These are phyloP conservation scores for Pontederia paniculata DNA, from an alignment of 176 grass and related monocot species.

Conservation along the genomic window DNA sequence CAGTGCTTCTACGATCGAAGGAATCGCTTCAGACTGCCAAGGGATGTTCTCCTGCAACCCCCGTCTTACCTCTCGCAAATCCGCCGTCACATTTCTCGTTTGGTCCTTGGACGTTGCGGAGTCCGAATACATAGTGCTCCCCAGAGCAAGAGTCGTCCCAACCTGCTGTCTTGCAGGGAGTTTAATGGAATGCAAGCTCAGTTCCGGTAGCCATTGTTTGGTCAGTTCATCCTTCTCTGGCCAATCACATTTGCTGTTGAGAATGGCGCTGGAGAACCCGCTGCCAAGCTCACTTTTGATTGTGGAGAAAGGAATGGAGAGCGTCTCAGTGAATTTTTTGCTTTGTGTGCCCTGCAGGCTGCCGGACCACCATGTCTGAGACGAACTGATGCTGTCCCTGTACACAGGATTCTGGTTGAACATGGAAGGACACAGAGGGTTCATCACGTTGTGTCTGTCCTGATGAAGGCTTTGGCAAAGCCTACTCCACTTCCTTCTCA, in stretches of 20 bases:
- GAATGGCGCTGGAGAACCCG: not conserved
- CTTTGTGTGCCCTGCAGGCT: slow-evolving; percentile 16
- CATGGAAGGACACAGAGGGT: slow-evolving; percentile 21
- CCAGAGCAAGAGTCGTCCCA: slow-evolving; percentile 30
- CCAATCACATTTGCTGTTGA: not conserved
- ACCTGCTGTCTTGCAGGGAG: slow-evolving; percentile 22
- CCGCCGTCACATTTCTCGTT: slow-evolving; percentile 13
- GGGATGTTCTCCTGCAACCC: slow-evolving; percentile 49
- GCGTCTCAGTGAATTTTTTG: slow-evolving; percentile 24
- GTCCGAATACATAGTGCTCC: slow-evolving; percentile 40
- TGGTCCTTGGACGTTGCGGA: slow-evolving; percentile 41
- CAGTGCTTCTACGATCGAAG: slow-evolving; percentile 38
- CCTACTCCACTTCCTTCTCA: slow-evolving; percentile 82
- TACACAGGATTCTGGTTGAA: slow-evolving; percentile 10
- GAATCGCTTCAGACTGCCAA: slow-evolving; percentile 40
- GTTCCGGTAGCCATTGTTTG: not conserved
- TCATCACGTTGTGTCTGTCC: slow-evolving; percentile 12
- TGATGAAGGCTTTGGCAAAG: slow-evolving; percentile 66
- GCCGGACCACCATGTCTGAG: slow-evolving; percentile 35
- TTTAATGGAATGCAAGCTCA: slow-evolving; percentile 1
- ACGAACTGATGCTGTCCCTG: slow-evolving; percentile 8
- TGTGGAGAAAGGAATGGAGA: slow-evolving; percentile 7
- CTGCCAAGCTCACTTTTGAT: not conserved
- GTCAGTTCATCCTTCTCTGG: not conserved
- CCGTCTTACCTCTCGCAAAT: slow-evolving; percentile 37